Conservation (phyloP, 2,329 filamentous ascomycete species). For the Colletotrichum incanum region DNA sequence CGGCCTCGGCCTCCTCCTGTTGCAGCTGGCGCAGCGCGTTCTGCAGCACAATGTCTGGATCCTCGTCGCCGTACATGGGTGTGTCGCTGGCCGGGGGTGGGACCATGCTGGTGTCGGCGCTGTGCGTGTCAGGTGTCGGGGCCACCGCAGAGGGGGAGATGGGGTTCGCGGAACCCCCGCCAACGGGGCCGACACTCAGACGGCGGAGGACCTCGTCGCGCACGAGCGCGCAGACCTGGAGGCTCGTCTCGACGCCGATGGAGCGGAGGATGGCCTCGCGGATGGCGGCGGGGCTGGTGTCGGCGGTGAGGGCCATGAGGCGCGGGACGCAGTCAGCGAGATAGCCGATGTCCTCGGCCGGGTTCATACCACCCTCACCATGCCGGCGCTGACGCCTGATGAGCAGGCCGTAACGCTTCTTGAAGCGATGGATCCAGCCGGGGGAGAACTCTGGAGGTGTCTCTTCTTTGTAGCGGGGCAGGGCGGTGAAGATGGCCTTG, state of each 20-base stretch:
- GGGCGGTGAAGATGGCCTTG: conserved; percentile 70
- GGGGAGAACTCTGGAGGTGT: conserved; percentile 74
- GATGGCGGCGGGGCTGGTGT: conserved; percentile 73
- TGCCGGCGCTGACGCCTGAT: conserved; percentile 70
- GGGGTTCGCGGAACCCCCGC: conserved; percentile 31
- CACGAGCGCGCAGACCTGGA: conserved; percentile 70
- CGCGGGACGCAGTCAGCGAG: conserved; percentile 73
- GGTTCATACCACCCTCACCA: conserved; percentile 62
- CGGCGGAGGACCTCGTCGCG: conserved; percentile 70
- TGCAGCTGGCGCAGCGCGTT: conserved; percentile 73
- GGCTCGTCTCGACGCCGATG: conserved; percentile 68
- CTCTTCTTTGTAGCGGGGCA: conserved; percentile 74
- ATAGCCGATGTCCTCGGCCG: conserved; percentile 72
- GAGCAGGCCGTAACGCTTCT: conserved; percentile 74
- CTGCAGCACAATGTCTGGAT: conserved; percentile 72
- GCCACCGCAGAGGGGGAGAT: conserved; percentile 31
- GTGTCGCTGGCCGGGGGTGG: conserved; percentile 68
- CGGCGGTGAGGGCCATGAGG: conserved; percentile 70
- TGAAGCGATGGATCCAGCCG: conserved; percentile 76
- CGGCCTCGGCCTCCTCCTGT: conserved; percentile 72
- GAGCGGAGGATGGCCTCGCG: conserved; percentile 70
- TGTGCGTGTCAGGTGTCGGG: conserved; percentile 42
- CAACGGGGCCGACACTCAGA: conserved; percentile 43
- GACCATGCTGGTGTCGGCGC: conserved; percentile 42
- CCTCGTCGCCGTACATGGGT: conserved; percentile 64